A percentile compares a stretch with the other conserved stretches of the same genome.
phyloP scores from a whole-genome alignment of 768 basidiomycete genomes.

The Asterophora lycoperdoides region DNA sequence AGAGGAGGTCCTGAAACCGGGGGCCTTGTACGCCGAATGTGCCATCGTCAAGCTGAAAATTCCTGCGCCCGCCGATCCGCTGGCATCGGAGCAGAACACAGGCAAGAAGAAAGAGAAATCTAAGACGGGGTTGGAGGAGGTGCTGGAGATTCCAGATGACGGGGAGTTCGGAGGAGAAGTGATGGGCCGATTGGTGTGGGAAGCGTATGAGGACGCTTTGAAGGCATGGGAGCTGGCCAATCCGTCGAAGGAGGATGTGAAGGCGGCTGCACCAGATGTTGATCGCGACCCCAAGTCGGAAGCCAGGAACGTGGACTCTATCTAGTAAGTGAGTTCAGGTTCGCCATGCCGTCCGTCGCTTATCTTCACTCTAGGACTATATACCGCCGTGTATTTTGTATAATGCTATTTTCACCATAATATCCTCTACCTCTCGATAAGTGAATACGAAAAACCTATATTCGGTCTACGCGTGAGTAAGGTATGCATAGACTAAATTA shows the following conservation, averaged over 20 bases:
- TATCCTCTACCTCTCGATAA: not conserved
- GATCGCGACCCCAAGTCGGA: constrained; percentile 7
- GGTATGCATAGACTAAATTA: constrained; percentile 9
- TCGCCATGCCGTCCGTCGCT: not conserved
- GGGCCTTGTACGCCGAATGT: constrained; percentile 74
- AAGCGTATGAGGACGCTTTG: constrained; percentile 62
- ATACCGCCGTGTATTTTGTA: not conserved
- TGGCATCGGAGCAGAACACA: constrained; percentile 19
- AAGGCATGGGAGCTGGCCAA: constrained; percentile 60
- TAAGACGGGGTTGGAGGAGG: constrained; percentile 25
- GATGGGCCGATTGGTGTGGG: constrained; percentile 70
- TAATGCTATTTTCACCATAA: not conserved
- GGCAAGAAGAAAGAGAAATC: constrained; percentile 18
- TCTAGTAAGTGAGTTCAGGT: constrained; percentile 3
- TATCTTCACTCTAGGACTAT: not conserved
- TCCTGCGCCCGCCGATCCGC: constrained; percentile 17
- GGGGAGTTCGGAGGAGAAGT: constrained; percentile 69
- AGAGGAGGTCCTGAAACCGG: constrained; percentile 72
- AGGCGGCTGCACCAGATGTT: constrained; percentile 11
- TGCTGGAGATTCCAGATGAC: constrained; percentile 49
- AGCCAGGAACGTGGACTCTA: not conserved
- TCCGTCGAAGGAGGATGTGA: constrained; percentile 17
- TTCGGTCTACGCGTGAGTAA: not conserved
- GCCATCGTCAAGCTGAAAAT: constrained; percentile 52
- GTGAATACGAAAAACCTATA: not conserved